Conservation (phyloP, 257 asterid genomes). For the Craterostigma plantagineum region DNA sequence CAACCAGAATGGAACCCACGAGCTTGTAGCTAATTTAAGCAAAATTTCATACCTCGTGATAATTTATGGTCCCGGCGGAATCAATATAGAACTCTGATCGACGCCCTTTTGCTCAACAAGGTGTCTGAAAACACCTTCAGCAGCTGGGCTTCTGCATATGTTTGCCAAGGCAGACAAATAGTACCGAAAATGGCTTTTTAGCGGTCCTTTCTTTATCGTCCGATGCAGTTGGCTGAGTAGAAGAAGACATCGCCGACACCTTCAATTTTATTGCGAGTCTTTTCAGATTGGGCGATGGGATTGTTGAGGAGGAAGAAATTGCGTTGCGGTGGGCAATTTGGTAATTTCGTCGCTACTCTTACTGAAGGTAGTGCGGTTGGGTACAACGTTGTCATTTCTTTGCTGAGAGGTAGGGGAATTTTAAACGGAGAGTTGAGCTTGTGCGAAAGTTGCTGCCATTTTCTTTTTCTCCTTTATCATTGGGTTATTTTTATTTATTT, state of each 20-base stretch:
- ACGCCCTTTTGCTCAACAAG: constrained; percentile 43
- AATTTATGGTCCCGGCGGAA: constrained; percentile 87
- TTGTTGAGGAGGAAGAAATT: constrained; percentile 7
- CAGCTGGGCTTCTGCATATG: constrained; percentile 97
- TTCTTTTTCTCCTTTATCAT: too few relatives aligned
- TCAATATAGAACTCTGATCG: constrained; percentile 50
- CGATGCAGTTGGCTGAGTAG: constrained; percentile 23
- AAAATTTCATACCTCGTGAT: constrained; percentile 49
- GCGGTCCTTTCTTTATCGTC: constrained; percentile 15
- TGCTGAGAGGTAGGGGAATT: too few relatives aligned
- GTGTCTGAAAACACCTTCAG: constrained; percentile 77
- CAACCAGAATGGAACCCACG: neutral
- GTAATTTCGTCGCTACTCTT: constrained; percentile 10
- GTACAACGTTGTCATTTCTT: constrained; percentile 27
- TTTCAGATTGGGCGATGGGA: constrained; percentile 11
- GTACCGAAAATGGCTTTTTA: constrained; percentile 42
- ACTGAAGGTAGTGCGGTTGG: neutral
- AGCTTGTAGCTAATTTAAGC: neutral
- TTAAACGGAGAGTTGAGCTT: too few relatives aligned
- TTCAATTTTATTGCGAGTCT: constrained; percentile 10
- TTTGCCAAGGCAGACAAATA: constrained; percentile 93
- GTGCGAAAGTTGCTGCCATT: too few relatives aligned
- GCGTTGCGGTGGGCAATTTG: constrained; percentile 11
- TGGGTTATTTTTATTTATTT: too few relatives aligned
- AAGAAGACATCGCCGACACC: constrained; percentile 45